phyloP scores from a whole-genome alignment of 352 stramenopile species.

The Elongisporangium prolatum region DNA sequence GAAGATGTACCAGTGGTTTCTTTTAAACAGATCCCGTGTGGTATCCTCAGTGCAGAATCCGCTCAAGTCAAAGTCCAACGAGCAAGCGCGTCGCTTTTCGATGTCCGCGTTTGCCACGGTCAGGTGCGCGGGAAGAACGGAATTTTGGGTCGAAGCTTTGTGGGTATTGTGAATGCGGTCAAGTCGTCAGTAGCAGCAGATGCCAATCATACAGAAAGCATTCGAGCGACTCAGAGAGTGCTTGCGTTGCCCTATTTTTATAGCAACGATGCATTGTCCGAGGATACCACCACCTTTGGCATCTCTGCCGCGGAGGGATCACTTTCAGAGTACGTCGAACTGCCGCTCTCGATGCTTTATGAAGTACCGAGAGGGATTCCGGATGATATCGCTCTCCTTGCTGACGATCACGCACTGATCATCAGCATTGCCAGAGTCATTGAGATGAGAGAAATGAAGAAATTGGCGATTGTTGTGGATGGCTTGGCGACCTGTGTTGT shows the following conservation, averaged over 20 bases:
- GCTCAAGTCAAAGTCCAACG: conserved; percentile 30
- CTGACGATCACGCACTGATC: conserved; percentile 31
- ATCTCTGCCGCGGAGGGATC: conserved; percentile 24
- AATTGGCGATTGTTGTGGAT: conserved; percentile 22
- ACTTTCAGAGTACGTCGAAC: conserved; percentile 35
- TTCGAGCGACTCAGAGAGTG: conserved; percentile 18
- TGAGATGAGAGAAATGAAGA: conserved; percentile 11
- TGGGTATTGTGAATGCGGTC: no score
- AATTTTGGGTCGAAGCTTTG: conserved; percentile 33
- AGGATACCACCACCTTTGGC: conserved; percentile 15
- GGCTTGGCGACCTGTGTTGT: conserved; percentile 14
- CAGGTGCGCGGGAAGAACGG: conserved; percentile 29
- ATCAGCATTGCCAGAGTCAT: conserved; percentile 30
- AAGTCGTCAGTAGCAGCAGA: no score
- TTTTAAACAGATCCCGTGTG: conserved; percentile 22
- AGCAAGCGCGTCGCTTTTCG: conserved; percentile 25
- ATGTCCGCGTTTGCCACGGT: conserved; percentile 26
- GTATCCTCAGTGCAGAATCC: conserved; percentile 13
- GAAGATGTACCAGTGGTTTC: conserved; percentile 25
- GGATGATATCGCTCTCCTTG: conserved; percentile 37
- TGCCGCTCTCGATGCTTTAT: conserved; percentile 28
- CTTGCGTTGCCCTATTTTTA: conserved; percentile 24
- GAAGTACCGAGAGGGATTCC: conserved; percentile 22
- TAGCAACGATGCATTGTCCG: not conserved
- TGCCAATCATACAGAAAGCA: no score